Evolutionary conservation across 1,284 basidiomycete species (phyloP), one percentile per base, ranked within the genome.

Genomic region (Trichosporon sp.): DNA sequence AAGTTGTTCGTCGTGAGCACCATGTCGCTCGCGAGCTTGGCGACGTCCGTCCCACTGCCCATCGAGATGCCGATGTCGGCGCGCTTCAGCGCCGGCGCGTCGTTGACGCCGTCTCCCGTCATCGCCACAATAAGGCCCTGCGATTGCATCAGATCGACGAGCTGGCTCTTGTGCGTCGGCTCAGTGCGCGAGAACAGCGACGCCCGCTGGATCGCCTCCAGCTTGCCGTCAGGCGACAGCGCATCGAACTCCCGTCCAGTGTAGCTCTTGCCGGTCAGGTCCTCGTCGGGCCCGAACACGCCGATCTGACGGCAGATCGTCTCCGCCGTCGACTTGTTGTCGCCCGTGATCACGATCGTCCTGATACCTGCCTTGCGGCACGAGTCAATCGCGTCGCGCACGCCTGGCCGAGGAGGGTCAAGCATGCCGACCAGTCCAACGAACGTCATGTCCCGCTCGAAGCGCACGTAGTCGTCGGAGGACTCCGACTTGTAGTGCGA

Each of bases 61-160:
- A 99, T 98, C n/a, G 94, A 92, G 68, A 99, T 92, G 78, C 96
- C 96, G 76, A 99, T 98, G 77, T 98, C 95, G 18, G 96, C 96
- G 86, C 92, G 95, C 83, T 97, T 97, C 76, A 99, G 85, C 0
- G 95, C 95, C 18, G 95, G 95, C 0, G 95, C 95, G 78, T 99
- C 96, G 76, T 99, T 99, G 69, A 98, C 96, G 78, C 93, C 93
- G 77, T 95, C 94, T 68, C 92, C 93, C 64, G 91, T 92, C 97
- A 99, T 99, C 21, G 97, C 97, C n/a, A 98, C 95, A 35, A 99
- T 94, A 71, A 96, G 85, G 15, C 92, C 94, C 66, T 95, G 87
- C 68, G 89, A 88, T 83, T 99, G 97, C n/a, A 99, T 86, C 71
- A 98, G 84, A 81, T 99, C 95, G 18, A 99, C 95, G 65, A 99